Base-by-base conservation (phyloP, 306 rosid species). In the Ziziphus jujuba region DNA sequence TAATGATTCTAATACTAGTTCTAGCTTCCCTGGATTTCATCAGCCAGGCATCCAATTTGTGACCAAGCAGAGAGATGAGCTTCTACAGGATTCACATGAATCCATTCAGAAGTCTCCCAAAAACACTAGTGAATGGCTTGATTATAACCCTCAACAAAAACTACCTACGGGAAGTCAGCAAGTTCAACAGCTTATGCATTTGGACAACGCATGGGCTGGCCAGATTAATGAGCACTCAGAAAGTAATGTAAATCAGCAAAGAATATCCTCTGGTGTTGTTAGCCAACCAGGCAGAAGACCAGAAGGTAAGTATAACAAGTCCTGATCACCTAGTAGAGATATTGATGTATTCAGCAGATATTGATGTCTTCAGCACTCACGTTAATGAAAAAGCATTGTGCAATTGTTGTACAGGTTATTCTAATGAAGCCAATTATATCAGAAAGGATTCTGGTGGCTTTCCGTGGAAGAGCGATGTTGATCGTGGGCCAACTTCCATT, bases 11-110 rank as follows among this genome's bases (percentile, higher is more conserved):
- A 70, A 74, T 45, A 67, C 68, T 63, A 75, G 63, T 65, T 77
- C 85, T 52, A 65, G 70, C 77, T 80, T 84, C 54, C 83, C 88
- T 64, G 83, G 85, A 25, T 79, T 80, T 67, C 82, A 75, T 57
- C 87, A 74, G 55, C 73, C 82, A 70, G 78, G 69, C 34, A 47
- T 66, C 28, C 77, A 72, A 65, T 73, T 70, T 56, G 56, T 66
- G 34, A n/a, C 80, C 25, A 79, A 63, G 73, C 87, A 70, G 56
- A 77, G 65, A 47, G 83, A 77, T n/a, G 73, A 72, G 33, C 25
- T 64, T 59, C 67, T 21, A 58, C 83, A 7, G 36, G 83, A 71
- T 67, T 73, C 84, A 52, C 82, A 70, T 59, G 78, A 73, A 63
- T 70, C 77, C 64, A 70, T 69, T 75, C 79, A 65, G 67, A 80